phyloP scores from a whole-genome alignment of 768 basidiomycete species.

The Cystobasidium tubakii region DNA sequence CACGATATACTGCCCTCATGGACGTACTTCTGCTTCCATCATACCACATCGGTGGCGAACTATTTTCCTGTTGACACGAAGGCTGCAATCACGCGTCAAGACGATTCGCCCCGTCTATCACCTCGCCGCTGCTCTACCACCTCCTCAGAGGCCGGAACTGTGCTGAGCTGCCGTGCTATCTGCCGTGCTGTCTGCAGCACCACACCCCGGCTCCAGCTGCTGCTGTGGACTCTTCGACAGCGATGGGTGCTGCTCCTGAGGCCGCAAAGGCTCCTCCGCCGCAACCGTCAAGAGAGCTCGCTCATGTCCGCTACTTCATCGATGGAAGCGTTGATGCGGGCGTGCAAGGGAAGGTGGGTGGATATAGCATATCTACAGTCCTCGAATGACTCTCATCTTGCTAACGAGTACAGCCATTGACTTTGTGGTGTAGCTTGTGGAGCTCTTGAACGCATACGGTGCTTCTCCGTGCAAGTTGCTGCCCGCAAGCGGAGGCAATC shows the following conservation, averaged over 20 bases:
- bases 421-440: conserved; percentile 28
- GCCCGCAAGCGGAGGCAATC: neutral
- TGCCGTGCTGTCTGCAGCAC: neutral
- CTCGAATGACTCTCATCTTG: too few species aligned
- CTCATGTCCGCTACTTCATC: conserved; percentile 16
- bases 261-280: neutral
- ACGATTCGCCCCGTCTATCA: neutral
- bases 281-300: conserved; percentile 15
- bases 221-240: neutral
- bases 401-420: too few species aligned
- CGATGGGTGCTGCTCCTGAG: neutral
- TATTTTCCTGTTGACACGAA: too few species aligned
- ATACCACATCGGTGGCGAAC: neutral
- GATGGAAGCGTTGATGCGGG: conserved; percentile 10
- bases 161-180: neutral
- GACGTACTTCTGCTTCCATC: neutral
- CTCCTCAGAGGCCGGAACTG: neutral
- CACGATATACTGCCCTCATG: too few species aligned
- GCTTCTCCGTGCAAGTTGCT: conserved; percentile 22
- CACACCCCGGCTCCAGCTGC: neutral
- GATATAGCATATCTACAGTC: neutral
- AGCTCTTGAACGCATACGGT: conserved; percentile 30
- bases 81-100: neutral
- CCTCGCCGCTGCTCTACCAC: conserved; percentile 2
- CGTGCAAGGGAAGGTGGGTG: conserved; percentile 12